Conservation (phyloP, 768 basidiomycete species). For the Psilocybe cubensis region DNA sequence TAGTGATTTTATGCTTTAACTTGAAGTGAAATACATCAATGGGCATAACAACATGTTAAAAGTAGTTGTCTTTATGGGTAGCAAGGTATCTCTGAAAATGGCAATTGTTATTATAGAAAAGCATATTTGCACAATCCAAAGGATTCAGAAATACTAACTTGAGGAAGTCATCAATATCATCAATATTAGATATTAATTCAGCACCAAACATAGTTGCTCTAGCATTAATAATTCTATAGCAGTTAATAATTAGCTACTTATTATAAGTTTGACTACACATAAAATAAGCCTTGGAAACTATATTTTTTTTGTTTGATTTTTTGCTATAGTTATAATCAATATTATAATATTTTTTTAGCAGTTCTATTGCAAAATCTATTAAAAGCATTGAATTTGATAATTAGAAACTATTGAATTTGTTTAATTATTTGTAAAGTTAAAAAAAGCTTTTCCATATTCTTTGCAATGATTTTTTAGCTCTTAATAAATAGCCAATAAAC, state of each 20-base stretch:
- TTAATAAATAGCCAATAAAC: not conserved
- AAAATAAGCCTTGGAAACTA: conserved; percentile 12
- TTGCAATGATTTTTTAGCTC: not conserved
- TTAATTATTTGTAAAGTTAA: conserved; percentile 1
- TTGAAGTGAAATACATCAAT: conserved; percentile 24
- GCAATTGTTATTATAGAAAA: conserved; percentile 23
- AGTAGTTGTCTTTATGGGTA: conserved; percentile 10
- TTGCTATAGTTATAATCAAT: not conserved
- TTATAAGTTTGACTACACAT: conserved; percentile 21
- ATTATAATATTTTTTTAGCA: not conserved
- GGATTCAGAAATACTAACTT: conserved; percentile 13
- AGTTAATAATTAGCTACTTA: conserved; percentile 20
- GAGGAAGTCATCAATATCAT: conserved; percentile 15
- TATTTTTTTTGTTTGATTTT: conserved; percentile 14
- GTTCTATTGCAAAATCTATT: not conserved
- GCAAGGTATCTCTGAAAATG: conserved; percentile 3
- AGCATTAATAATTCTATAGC: conserved; percentile 19
- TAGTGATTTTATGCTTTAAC: conserved; percentile 16
- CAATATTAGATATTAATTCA: conserved; percentile 19
- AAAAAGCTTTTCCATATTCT: conserved; percentile 8
- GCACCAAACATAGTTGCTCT: conserved; percentile 24
- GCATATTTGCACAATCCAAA: conserved; percentile 14
- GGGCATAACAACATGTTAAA: conserved; percentile 10
- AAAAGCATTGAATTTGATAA: not conserved
- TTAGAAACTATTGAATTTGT: not conserved